Evolutionary conservation across 2,329 filamentous ascomycete species (phyloP).

Genomic region (Chaetomium olivaceum): DNA sequence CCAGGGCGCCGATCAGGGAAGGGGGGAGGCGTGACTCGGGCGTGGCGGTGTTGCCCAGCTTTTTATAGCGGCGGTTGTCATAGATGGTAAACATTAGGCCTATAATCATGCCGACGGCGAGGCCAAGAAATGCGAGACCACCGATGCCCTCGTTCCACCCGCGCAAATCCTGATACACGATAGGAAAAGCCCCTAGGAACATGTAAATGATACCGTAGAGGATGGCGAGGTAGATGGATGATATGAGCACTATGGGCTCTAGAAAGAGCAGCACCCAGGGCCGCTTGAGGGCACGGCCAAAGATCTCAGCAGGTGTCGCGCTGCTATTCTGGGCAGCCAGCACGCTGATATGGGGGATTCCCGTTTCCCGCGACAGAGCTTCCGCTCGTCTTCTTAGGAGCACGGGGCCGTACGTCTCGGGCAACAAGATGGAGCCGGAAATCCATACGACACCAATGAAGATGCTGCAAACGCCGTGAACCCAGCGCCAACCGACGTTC

Average conservation of each 20-base stretch:
- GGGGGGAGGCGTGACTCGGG: constrained; percentile 66
- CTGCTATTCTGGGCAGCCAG: constrained; percentile 46
- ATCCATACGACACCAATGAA: constrained; percentile 65
- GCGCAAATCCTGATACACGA: constrained; percentile 63
- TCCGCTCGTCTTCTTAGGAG: constrained; percentile 54
- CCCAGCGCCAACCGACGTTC: constrained; percentile 60
- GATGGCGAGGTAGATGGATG: constrained; percentile 67
- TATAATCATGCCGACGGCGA: constrained; percentile 64
- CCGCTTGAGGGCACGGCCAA: constrained; percentile 38
- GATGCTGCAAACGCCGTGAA: constrained; percentile 64
- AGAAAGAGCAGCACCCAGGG: constrained; percentile 69
- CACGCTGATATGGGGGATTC: constrained; percentile 57
- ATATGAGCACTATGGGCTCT: constrained; percentile 68
- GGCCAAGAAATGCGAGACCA: constrained; percentile 68
- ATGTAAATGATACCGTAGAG: constrained; percentile 60
- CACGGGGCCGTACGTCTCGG: constrained; percentile 63
- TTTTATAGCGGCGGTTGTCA: constrained; percentile 57
- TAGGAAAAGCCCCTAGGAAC: constrained; percentile 61
- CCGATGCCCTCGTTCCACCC: constrained; percentile 61
- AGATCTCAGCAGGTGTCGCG: constrained; percentile 44
- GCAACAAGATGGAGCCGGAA: constrained; percentile 51
- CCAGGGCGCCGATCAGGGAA: constrained; percentile 61
- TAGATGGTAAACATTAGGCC: constrained; percentile 57
- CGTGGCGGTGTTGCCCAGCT: constrained; percentile 48
- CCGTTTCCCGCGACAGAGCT: constrained; percentile 50